phyloP scores from a whole-genome alignment of 495 filamentous ascomycete species.

The Talaromyces borbonicus region DNA sequence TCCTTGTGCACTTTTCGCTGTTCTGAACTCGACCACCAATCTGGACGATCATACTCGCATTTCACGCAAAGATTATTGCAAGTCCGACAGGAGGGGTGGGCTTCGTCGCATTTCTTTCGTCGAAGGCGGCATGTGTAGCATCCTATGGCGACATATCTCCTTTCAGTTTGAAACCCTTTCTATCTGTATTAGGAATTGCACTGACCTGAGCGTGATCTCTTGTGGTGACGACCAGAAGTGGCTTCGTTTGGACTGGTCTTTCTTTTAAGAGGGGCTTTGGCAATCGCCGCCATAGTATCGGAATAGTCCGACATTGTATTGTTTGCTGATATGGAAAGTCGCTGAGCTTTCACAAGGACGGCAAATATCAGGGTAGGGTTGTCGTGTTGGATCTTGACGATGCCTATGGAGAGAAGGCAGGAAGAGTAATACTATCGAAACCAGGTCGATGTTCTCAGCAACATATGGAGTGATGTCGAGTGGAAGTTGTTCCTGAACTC shows the following conservation, averaged over 20 bases:
- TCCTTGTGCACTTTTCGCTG: constrained; percentile 82
- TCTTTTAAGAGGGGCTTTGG: constrained; percentile 15
- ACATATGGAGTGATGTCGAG: background rate
- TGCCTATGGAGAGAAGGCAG: background rate
- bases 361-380: too few species aligned
- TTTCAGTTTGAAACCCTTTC: constrained; percentile 5
- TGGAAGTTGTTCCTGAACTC: background rate
- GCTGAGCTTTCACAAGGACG: too few species aligned
- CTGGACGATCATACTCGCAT: constrained; percentile 93
- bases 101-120: constrained; percentile 97
- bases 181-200: constrained; percentile 10
- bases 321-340: too few species aligned
- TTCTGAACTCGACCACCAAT: constrained; percentile 94
- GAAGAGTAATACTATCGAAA: too few species aligned
- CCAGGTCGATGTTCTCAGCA: background rate
- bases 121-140: constrained; percentile 96
- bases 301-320: background rate
- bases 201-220: constrained; percentile 87
- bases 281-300: background rate
- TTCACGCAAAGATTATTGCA: constrained; percentile 78
- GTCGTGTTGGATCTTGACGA: too few species aligned
- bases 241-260: constrained; percentile 56
- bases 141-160: constrained; percentile 46
- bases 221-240: constrained; percentile 50
- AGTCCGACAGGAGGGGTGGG: constrained; percentile 71